Evolutionary conservation across 495 filamentous ascomycete genomes (phyloP).

Genomic region (Daldinia grandis): DNA sequence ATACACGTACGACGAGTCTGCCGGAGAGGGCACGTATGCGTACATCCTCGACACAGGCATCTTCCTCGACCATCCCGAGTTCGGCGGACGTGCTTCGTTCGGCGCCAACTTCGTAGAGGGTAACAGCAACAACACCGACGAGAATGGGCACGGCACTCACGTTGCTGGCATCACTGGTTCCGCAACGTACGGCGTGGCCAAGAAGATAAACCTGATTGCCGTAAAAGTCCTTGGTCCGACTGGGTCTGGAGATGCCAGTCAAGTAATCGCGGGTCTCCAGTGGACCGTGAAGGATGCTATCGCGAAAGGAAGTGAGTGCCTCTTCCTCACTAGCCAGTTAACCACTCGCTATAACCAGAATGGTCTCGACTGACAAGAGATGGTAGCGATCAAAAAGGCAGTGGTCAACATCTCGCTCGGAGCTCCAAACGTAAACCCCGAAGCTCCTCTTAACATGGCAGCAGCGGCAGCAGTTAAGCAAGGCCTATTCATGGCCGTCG

Average conservation of each 20-base stretch:
- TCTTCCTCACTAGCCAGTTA: neutral
- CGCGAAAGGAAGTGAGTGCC: constrained; percentile 34
- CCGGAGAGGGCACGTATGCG: constrained; percentile 53
- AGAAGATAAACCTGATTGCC: constrained; percentile 45
- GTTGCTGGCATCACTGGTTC: constrained; percentile 48
- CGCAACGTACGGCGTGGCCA: constrained; percentile 49
- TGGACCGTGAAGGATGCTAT: constrained; percentile 54
- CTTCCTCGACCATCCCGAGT: constrained; percentile 56
- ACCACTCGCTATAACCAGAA: neutral
- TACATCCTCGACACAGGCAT: constrained; percentile 63
- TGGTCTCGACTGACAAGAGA: constrained; percentile 3
- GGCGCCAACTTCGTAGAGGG: constrained; percentile 55
- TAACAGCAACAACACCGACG: constrained; percentile 46
- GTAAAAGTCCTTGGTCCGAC: constrained; percentile 51
- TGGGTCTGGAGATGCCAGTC: constrained; percentile 51
- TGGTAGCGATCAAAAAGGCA: constrained; percentile 41
- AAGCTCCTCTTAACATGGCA: constrained; percentile 54
- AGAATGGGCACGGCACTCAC: constrained; percentile 52
- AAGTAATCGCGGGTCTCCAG: constrained; percentile 61
- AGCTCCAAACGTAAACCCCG: constrained; percentile 42
- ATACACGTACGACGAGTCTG: constrained; percentile 56
- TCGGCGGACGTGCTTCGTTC: constrained; percentile 59
- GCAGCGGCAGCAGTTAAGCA: constrained; percentile 49
- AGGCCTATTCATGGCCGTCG: constrained; percentile 57
- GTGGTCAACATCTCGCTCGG: constrained; percentile 60